Evolutionary conservation across 2,329 filamentous ascomycete genomes (phyloP), one percentile per base, ranked within the genome.

Genomic region (Hypoxylon sp.): DNA sequence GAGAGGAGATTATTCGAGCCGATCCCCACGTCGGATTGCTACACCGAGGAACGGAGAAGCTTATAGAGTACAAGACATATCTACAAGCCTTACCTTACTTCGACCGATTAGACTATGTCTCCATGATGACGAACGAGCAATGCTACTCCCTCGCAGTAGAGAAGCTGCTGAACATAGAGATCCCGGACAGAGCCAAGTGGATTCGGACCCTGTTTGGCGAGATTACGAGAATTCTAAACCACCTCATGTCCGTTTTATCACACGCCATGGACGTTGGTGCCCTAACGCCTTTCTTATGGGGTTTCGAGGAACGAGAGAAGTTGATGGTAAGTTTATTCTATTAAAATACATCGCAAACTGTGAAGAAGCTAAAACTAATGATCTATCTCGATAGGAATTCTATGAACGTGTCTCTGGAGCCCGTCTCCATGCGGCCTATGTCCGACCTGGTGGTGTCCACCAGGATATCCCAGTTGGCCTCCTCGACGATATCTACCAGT

Each of bases 101-200:
- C 79, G 96, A 99, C 83, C 93, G 96, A 74, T 87, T 99, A 80
- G 96, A 99, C 82, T 99, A 99, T 81, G 94, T 97, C 74, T 97
- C 94, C 76, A 99, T 99, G 96, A 99, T 99, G 96, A 99, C 96
- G 76, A 99, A 99, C 82, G 96, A 99, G 86, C 96, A 99, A 83
- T 97, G 94, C 78, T 99, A 93, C 82, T 89, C 94, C 37, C 87
- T 99, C 71, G 96, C 94, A 19, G 95, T 98, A 60, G 96, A 99
- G 87, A 99, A 99, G 87, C 87, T 99, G 66, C 85, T 99, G 75
- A 99, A 99, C 81, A 86, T 99, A 71, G 96, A 99, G 79, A 92
- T 99, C 70, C 96, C 96, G 23, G 91, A 96, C 71, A 88, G 96
- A 77, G 96, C 96, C 74, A 98, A 99, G 85, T 99, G 90, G 85